Conservation (phyloP, 169 alveolate species). For the Cryptosporidium muris region DNA sequence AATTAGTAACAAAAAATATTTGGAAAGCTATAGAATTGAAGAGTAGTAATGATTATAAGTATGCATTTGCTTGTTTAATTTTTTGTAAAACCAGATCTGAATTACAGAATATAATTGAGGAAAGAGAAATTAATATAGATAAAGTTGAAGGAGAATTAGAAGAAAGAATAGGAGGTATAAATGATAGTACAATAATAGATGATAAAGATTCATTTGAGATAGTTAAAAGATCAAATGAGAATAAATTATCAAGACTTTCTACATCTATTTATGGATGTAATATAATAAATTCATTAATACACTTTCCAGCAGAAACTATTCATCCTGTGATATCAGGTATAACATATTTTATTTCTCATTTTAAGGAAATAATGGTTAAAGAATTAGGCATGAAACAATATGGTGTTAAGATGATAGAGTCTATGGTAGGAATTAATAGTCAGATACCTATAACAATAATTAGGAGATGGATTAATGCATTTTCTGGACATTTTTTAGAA, state of each 20-base stretch:
- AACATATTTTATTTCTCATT: slow-evolving; percentile 35
- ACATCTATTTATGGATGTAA: slow-evolving; percentile 47
- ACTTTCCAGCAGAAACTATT: slow-evolving; percentile 56
- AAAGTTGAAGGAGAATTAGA: not conserved
- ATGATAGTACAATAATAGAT: no score
- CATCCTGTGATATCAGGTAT: slow-evolving; percentile 57
- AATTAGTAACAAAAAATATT: slow-evolving; percentile 28
- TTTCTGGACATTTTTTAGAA: slow-evolving; percentile 26
- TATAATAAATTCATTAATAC: slow-evolving; percentile 39
- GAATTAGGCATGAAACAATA: slow-evolving; percentile 10
- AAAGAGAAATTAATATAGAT: not conserved
- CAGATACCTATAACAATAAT: slow-evolving; percentile 32
- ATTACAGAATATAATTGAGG: not conserved
- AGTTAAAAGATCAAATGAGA: not conserved
- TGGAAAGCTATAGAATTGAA: slow-evolving; percentile 54
- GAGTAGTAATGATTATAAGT: slow-evolving; percentile 49
- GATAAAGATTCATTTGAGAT: not conserved
- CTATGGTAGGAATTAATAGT: slow-evolving; percentile 15
- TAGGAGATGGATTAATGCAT: slow-evolving; percentile 50
- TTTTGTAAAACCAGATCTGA: slow-evolving; percentile 18
- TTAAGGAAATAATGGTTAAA: slow-evolving; percentile 10
- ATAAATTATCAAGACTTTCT: not conserved
- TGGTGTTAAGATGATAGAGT: slow-evolving; percentile 46
- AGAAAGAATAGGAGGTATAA: not conserved
- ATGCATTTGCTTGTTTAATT: slow-evolving; percentile 60